Evolutionary conservation across 1,284 basidiomycete genomes (phyloP).

Genomic region (Heliocybe sulcata): DNA sequence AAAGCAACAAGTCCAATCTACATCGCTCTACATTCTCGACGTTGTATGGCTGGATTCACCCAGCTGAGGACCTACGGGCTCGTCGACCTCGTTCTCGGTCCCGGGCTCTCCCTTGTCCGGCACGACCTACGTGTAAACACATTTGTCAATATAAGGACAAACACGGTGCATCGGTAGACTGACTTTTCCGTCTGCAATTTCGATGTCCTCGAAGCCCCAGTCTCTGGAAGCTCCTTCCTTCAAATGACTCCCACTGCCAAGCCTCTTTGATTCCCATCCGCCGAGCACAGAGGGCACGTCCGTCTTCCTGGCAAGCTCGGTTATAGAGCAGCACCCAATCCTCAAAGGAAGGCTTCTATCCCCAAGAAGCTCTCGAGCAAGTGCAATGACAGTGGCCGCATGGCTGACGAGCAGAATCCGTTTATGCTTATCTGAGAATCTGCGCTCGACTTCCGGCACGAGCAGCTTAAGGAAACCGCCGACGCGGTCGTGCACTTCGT

Average conservation of each 20-base stretch:
- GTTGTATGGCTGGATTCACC: constrained; percentile 15
- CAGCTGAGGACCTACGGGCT: constrained; percentile 47
- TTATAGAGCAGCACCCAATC: constrained; percentile 66
- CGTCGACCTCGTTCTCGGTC: constrained; percentile 50
- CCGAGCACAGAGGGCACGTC: constrained; percentile 23
- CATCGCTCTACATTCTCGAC: constrained; percentile 30
- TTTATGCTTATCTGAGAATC: constrained; percentile 32
- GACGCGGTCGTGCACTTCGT: constrained; percentile 56
- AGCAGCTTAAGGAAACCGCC: constrained; percentile 46
- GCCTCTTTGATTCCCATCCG: constrained; percentile 34
- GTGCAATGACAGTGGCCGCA: constrained; percentile 72
- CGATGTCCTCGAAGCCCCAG: constrained; percentile 76
- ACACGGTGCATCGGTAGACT: constrained; percentile 6
- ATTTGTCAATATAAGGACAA: neutral
- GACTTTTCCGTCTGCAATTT: constrained; percentile 43
- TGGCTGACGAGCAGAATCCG: constrained; percentile 69
- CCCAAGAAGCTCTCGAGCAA: constrained; percentile 54
- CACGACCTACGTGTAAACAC: constrained; percentile 50
- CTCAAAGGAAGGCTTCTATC: constrained; percentile 43
- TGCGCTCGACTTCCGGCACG: constrained; percentile 39
- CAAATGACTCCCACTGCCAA: constrained; percentile 55
- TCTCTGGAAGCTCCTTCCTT: constrained; percentile 57
- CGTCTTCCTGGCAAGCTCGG: constrained; percentile 33
- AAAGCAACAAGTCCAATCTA: neutral
- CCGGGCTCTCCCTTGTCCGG: constrained; percentile 55